Percentiles rank a stretch among this genome's conserved stretches.
phyloP scores from a whole-genome alignment of 371 early-diverging fungal species.

The Mortierella sp. region DNA sequence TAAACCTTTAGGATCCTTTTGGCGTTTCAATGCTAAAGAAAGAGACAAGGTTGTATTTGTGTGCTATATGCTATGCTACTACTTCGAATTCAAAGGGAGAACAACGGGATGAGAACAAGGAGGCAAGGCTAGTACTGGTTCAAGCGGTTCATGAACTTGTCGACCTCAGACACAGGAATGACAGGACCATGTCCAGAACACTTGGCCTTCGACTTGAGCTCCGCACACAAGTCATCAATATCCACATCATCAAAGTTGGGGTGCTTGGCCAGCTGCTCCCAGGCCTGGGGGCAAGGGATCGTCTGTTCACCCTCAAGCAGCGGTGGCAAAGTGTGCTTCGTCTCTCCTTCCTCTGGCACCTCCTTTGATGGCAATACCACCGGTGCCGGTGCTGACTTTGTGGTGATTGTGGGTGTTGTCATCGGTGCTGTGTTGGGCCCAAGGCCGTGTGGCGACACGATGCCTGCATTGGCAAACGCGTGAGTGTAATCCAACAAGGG shows the following conservation, averaged over 20 bases:
- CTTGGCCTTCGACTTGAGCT: constrained; percentile 71
- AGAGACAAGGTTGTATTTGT: not conserved
- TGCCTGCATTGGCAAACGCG: not conserved
- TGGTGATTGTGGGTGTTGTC: not conserved
- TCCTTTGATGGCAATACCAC: not conserved
- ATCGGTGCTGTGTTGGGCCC: not conserved
- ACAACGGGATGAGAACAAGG: not conserved
- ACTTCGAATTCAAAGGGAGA: not conserved
- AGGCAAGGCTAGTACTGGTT: constrained; percentile 22
- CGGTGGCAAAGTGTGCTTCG: constrained; percentile 16
- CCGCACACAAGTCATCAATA: constrained; percentile 68
- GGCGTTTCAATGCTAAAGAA: not conserved
- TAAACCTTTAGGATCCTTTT: not conserved
- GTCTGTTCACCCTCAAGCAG: constrained; percentile 44
- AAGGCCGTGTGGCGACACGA: not conserved
- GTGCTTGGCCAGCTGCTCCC: constrained; percentile 65
- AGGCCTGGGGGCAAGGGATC: constrained; percentile 60
- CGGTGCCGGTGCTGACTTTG: not conserved
- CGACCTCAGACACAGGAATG: constrained; percentile 62
- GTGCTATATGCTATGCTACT: not conserved
- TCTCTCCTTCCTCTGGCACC: not conserved
- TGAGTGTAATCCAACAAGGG: constrained; percentile 23
- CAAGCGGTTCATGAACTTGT: constrained; percentile 50
- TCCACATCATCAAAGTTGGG: constrained; percentile 67
- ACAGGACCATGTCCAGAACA: constrained; percentile 68